Evolutionary conservation across 2,329 filamentous ascomycete species (phyloP), one percentile per base, ranked within the genome.

Genomic region (Aspergillus sp.): DNA sequence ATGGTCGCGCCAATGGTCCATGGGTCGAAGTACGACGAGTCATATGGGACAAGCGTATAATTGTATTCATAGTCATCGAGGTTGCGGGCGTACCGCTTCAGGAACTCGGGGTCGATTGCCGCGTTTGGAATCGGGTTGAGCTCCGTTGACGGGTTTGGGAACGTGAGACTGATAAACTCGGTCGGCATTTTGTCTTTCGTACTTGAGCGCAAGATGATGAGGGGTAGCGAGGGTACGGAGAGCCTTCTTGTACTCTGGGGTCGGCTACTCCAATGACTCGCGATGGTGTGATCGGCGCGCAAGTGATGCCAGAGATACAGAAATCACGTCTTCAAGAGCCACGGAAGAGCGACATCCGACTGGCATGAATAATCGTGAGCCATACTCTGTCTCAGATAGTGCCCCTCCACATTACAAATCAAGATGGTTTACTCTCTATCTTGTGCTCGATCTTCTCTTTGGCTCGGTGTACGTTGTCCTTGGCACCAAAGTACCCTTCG

Each of bases 401-500:
- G 15, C 19, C 19, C 31, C 38, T 55, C 43, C 11, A 41, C 15
- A 41, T 41, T 41, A 47, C 43, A 55, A 47, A 28, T 55, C 53
- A 30, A 46, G 9, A 15, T 41, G 34, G 34, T 41, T 15, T 4
- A 13, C 23, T 17, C 7, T 15, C 22, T 25, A 54, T 30, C 22
- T 54, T 54, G 19, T 43, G 53, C 23, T 68, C 66, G 9, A 69
- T 28, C 48, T 70, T 73, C 8, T 72, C 65, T 8, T 70, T 68
- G 3, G 67, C 34, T 7, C 51, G 54, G 19, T 61, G 68, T 1
- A 70, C 41, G 41, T 71, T 73, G 13, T 54, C 65, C 28, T 88
- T 86, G 13, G 89, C 89, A 69, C 88, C 88, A 54, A 89, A 79
- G 72, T 96, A 97, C 15, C 88, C 85, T 79, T 97, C 93, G 4